Base-by-base conservation (phyloP, 75 land plant species). In the Isoetes taiwanensis region DNA sequence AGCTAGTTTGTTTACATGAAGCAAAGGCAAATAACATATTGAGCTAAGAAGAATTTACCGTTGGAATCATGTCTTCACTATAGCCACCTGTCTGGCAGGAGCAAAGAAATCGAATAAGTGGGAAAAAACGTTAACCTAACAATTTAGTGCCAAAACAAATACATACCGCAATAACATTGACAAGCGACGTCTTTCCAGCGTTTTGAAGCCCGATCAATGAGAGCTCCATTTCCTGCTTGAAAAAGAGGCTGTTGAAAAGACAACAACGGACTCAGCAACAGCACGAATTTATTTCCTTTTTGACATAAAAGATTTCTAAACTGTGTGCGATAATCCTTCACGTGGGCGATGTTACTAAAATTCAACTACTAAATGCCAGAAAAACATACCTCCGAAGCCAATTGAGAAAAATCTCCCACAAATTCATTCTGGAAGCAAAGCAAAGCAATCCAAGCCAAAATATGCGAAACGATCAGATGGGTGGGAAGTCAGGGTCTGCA, bases 211-310 rank as follows among this genome's bases (percentile, higher is more conserved):
- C 95, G 24, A 88, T 72, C 23, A 88, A 65, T 17, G 95, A 84
- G 37, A 88, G 80, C 60, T 88, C 95, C 95, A 88, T 88, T 56
- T 88, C 95, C 66, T 88, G 95, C 57, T 84, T 84, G 74, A 84
- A 88, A 54, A 88, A 88, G 12, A 88, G 60, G 65, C 95, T 88
- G 80, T n/a, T n/a, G n/a, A n/a, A n/a, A n/a, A n/a, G n/a, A n/a
- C n/a, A n/a, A n/a, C n/a, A n/a, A n/a, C n/a, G n/a, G n/a, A n/a
- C n/a, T n/a, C n/a, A n/a, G n/a, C n/a, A n/a, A n/a, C n/a, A n/a
- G n/a, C n/a, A n/a, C n/a, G n/a, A n/a, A n/a, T n/a, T n/a, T n/a
- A n/a, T n/a, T n/a, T n/a, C n/a, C n/a, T n/a, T n/a, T n/a, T n/a
- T n/a, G n/a, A n/a, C n/a, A n/a, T n/a, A n/a, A n/a, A n/a, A n/a